Percentiles rank a stretch among this genome's conserved stretches.
Evolutionary conservation across 78 protist species (phyloP).

Genomic region (Monosiga brevicollis): DNA sequence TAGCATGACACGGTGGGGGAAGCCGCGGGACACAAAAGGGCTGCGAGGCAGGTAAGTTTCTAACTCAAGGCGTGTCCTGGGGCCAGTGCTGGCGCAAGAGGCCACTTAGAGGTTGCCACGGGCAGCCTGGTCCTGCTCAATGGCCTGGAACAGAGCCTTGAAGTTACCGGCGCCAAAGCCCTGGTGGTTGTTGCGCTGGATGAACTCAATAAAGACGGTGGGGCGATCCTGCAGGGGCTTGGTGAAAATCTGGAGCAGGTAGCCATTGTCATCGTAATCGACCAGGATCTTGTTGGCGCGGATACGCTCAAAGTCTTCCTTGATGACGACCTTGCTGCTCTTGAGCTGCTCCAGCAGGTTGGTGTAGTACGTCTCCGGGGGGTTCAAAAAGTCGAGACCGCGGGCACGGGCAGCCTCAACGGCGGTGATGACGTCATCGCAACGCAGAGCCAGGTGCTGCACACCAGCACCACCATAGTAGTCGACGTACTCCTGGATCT

Average conservation of each 20-base stretch:
- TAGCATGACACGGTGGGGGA: too few species aligned
- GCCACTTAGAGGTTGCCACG: slow-evolving; percentile 29
- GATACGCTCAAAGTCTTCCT: not conserved
- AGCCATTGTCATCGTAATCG: slow-evolving; percentile 83
- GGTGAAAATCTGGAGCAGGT: slow-evolving; percentile 87
- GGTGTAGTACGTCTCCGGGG: slow-evolving; percentile 64
- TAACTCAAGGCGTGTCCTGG: too few species aligned
- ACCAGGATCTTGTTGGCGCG: slow-evolving; percentile 63
- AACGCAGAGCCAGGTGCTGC: slow-evolving; percentile 82
- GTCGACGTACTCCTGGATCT: slow-evolving; percentile 84
- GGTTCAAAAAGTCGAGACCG: slow-evolving; percentile 71
- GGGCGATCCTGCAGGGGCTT: slow-evolving; percentile 78
- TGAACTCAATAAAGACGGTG: slow-evolving; percentile 82
- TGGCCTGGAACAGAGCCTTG: slow-evolving; percentile 70
- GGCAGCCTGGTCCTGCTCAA: slow-evolving; percentile 46
- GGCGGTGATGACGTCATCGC: slow-evolving; percentile 53
- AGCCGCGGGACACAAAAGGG: too few species aligned
- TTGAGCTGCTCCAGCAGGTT: slow-evolving; percentile 38
- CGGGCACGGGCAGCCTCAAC: slow-evolving; percentile 32
- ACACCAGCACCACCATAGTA: slow-evolving; percentile 85
- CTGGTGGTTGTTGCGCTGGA: slow-evolving; percentile 63
- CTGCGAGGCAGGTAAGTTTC: too few species aligned
- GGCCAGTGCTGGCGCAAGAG: too few species aligned
- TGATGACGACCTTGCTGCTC: not conserved
- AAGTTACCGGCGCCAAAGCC: slow-evolving; percentile 86